Percentiles rank a stretch among this genome's conserved stretches.
These are phyloP conservation scores for Solanum chiquidenum DNA, from an alignment of 257 asterid genomes.

Conservation along the genomic window DNA sequence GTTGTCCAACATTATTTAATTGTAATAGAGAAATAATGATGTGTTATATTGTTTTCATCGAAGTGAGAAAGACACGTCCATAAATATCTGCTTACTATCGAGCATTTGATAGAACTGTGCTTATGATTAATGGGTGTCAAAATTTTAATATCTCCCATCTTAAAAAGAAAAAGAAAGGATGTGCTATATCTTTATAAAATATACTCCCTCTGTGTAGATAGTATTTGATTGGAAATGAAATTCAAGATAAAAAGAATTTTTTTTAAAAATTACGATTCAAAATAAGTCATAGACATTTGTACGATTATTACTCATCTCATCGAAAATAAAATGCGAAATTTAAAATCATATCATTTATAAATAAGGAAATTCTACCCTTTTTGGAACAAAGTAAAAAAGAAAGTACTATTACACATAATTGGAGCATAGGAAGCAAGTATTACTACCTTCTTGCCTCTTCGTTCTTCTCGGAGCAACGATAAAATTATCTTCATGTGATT, in stretches of 20 bases:
- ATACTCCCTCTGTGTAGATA: fast-evolving
- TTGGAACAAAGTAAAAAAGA: not conserved
- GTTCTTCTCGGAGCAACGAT: too few species aligned
- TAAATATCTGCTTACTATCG: not conserved
- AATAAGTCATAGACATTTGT: too few species aligned
- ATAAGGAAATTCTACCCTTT: not conserved
- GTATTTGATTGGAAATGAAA: not conserved
- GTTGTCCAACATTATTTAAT: not conserved
- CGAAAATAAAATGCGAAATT: too few species aligned
- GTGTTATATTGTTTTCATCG: not conserved
- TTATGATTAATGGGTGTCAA: not conserved
- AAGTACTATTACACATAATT: not conserved
- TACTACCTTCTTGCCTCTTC: not conserved
- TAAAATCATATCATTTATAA: too few species aligned
- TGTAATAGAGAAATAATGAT: not conserved
- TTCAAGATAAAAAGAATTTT: too few species aligned
- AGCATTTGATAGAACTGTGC: not conserved
- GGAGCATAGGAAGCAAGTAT: not conserved
- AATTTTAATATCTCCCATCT: not conserved
- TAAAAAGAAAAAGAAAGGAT: not conserved
- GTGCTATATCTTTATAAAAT: not conserved
- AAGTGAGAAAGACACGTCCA: not conserved
- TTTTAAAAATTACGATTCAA: too few species aligned
- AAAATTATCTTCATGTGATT: not conserved
- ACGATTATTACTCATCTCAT: not conserved